phyloP scores from a whole-genome alignment of 371 early-diverging fungal species.

The Syncephalis plumigaleata region DNA sequence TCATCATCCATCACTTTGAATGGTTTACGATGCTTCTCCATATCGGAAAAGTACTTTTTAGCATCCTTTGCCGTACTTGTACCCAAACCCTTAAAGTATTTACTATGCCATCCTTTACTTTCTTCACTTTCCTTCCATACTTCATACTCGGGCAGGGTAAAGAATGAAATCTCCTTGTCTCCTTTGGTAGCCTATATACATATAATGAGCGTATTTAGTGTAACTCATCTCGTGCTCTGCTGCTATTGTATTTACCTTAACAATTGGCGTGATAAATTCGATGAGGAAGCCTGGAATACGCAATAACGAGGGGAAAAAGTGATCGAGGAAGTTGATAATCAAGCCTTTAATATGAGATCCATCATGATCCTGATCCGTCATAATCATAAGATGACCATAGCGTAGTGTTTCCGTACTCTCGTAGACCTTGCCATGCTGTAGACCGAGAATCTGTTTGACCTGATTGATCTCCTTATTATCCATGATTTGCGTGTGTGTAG shows the following conservation, averaged over 20 bases:
- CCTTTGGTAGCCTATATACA: constrained; percentile 37
- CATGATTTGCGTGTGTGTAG: constrained; percentile 55
- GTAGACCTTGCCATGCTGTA: constrained; percentile 86
- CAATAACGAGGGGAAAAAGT: constrained; percentile 92
- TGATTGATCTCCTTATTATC: constrained; percentile 83
- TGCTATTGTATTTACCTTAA: constrained; percentile 37
- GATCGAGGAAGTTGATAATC: constrained; percentile 96
- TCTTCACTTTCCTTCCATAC: constrained; percentile 62
- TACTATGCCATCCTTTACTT: constrained; percentile 61
- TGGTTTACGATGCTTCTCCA: constrained; percentile 74
- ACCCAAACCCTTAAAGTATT: constrained; percentile 99
- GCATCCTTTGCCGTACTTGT: constrained; percentile 88
- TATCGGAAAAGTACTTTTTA: constrained; percentile 82
- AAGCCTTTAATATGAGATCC: constrained; percentile 99
- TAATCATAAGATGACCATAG: constrained; percentile 98
- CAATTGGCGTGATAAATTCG: constrained; percentile 99
- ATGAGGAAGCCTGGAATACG: constrained; percentile 90
- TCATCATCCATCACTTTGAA: constrained; percentile 44
- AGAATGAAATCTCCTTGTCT: constrained; percentile 58
- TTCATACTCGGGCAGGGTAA: constrained; percentile 96
- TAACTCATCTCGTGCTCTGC: neutral
- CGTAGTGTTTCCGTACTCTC: constrained; percentile 55
- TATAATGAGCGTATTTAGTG: neutral
- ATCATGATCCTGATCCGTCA: constrained; percentile 99
- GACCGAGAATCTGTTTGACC: constrained; percentile 95